Base-by-base conservation (phyloP, 179 eudicot species). In the Monotropa hypopitys region DNA sequence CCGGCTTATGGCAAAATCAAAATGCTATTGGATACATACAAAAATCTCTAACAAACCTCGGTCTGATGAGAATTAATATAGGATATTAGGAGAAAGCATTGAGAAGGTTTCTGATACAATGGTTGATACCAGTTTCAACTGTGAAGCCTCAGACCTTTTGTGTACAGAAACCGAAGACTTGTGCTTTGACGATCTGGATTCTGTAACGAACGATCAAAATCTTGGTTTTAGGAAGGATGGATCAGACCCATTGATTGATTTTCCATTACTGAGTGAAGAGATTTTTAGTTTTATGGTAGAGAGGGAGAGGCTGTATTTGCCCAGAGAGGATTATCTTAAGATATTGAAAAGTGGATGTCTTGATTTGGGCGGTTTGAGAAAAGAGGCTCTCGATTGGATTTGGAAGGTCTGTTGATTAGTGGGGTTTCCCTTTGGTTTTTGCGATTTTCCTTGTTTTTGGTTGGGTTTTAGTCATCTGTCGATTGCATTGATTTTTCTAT, bases 301-400 rank as follows among this genome's bases (percentile, higher is more conserved):
- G 71, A 87, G 83, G 78, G 92, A 93, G 80, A 80, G 5, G 15
- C 80, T 77, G 23, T 85, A 79, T 77, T 82, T 89, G 78, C 94
- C 93, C 11, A 83, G 76, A 68, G 80, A 78, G 38, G 97, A 90
- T 90, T 93, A 91, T 83, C 86, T 91, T 45, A 33, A 26, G 11
- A 88, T 89, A 81, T 77, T 91, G 73, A 84, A 88, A 74, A 86
- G 46, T 83, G 91, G 92, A 40, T 83, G 80, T 3, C 84, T 88
- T 72, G 86, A 91, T 74, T 80, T 87, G 85, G 63, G 76, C 74
- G 71, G 35, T 59, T 26, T 80, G 76, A 86, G 98, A 57, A 84
- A 53, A 54, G 84, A 89, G 51, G 93, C 91, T 70, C 78, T 93
- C 81, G 89, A 90, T 83, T 93, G 98, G 98, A 93, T 93, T 87